A percentile compares a stretch with the other conserved stretches of the same genome.
phyloP scores from a whole-genome alignment of 2,329 filamentous ascomycete species.

The Thelonectria blattea region DNA sequence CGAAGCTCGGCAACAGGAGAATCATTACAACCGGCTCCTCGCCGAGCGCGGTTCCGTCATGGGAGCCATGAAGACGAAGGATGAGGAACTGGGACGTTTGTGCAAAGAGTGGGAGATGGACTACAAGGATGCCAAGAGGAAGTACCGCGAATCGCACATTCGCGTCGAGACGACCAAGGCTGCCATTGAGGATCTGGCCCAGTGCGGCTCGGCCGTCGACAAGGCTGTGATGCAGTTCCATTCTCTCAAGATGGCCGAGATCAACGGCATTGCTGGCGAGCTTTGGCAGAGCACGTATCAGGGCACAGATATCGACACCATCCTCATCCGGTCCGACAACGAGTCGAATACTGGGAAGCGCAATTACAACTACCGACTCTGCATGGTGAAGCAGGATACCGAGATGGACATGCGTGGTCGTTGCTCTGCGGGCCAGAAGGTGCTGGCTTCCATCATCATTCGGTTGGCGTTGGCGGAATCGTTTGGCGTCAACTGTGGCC shows the following conservation, averaged over 20 bases:
- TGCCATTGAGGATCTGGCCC: constrained; percentile 85
- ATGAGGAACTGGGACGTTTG: constrained; percentile 77
- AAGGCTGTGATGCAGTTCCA: constrained; percentile 98
- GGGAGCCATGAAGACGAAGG: constrained; percentile 82
- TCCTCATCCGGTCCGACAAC: constrained; percentile 90
- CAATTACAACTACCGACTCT: constrained; percentile 95
- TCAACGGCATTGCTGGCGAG: constrained; percentile 92
- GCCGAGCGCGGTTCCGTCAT: constrained; percentile 77
- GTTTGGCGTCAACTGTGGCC: constrained; percentile 93
- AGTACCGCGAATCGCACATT: constrained; percentile 88
- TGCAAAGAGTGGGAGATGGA: constrained; percentile 82
- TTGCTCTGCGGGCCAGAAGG: constrained; percentile 95
- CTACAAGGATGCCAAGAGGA: constrained; percentile 79
- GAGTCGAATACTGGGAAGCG: constrained; percentile 76
- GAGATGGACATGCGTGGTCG: constrained; percentile 99
- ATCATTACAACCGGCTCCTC: constrained; percentile 70
- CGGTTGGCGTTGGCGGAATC: constrained; percentile 94
- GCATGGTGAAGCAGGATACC: constrained; percentile 95
- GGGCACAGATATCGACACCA: constrained; percentile 95
- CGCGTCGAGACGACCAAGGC: constrained; percentile 91
- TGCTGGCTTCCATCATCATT: constrained; percentile 96
- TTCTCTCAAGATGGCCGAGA: constrained; percentile 95
- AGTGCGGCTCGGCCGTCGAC: constrained; percentile 84
- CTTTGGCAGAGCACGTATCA: constrained; percentile 98
- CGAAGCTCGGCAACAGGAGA: constrained; percentile 73